Evolutionary conservation across 78 protist species (phyloP), one percentile per base, ranked within the genome.

Genomic region (Parvularia atlantis): DNA sequence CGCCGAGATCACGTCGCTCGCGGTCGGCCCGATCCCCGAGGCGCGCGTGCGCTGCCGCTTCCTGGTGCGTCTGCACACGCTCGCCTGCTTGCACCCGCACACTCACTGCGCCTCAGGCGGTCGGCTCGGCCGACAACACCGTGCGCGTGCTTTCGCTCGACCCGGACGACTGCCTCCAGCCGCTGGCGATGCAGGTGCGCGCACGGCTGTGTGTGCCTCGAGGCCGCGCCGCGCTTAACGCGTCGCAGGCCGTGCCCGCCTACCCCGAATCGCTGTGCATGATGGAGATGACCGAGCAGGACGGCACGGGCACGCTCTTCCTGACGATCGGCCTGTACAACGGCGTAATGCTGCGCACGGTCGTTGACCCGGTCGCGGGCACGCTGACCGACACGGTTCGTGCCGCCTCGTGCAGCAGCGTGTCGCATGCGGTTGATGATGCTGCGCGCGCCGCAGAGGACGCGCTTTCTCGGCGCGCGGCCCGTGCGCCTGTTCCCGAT

Each of bases 291-390:
- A n/a, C 56, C 58, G 26, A 6, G 9, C 3, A 14, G 7, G 19
- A 28, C 61, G 36, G 2, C 33, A 41, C 50, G 2, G 66, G 1
- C 17, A 6, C 69, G 52, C 71, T 87, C 36, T 81, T 69, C 63
- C 71, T 94, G 36, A 33, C 24, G 70, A 81, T 95, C 43, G 99
- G 99, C 11, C 58, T 91, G 37, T 28, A 20, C 40, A 96, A 96
- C 76, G 99, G 99, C 58, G 84, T 95, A 0, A 7, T 94, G 53
- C 48, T 89, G 72, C 83, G 97, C 35, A 70, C 92, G 0, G 58
- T 44, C 11, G 20, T 95, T 33, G 97, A 95, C 68, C 33, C 66
- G 0, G 20, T 71, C 7, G 56, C 91, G 26, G 99, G 97, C 40
- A 68, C 73, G 71, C 69, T 96, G 31, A 60, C 91, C 4, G 97